Base-by-base conservation (phyloP, 768 basidiomycete genomes). In the Russula sp. region DNA sequence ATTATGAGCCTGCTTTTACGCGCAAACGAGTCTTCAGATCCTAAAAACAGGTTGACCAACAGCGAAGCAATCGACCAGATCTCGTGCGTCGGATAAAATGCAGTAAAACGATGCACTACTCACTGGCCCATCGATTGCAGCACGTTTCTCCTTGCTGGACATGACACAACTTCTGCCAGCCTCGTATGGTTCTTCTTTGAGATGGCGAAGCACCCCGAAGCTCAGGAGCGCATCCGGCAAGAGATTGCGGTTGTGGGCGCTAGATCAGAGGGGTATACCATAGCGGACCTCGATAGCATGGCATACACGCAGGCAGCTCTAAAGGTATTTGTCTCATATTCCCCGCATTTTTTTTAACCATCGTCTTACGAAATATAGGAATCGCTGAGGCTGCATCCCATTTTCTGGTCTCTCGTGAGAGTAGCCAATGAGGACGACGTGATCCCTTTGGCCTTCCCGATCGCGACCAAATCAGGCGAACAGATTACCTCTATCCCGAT, bases 111-210 rank as follows among this genome's bases (percentile, higher is more conserved):
- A 29, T 3, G 25, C 25, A 3, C 41, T n/a, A 36, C 32, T 9
- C 45, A 66, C 25, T 29, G 65, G 25, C 25, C 25, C 25, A 29
- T 29, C 25, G 25, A 29, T 29, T 29, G 25, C 25, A 29, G 25
- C 13, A 42, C 50, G 2, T 2, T 66, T 6, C 42, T 66, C 29
- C 35, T 66, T 8, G 65, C 65, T 20, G 65, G 65, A 1, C 65
- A 66, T 25, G 65, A 66, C 13, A 64, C 63, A 10, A 66, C 63
- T 14, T n/a, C 65, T 8, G 52, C 18, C 32, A 57, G 43, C 22
- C 10, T 66, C 3, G 47, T 45, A 22, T 66, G 65, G 65, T 60
- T 64, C 50, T 48, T 66, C 11, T 66, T 55, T 53, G 65, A 66
- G 32, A 3, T 65, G 3, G 63, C 65, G n/a, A 66, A 65, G 42